phyloP scores from a whole-genome alignment of 441 rosid genomes.

The Syzygium syzygioides region DNA sequence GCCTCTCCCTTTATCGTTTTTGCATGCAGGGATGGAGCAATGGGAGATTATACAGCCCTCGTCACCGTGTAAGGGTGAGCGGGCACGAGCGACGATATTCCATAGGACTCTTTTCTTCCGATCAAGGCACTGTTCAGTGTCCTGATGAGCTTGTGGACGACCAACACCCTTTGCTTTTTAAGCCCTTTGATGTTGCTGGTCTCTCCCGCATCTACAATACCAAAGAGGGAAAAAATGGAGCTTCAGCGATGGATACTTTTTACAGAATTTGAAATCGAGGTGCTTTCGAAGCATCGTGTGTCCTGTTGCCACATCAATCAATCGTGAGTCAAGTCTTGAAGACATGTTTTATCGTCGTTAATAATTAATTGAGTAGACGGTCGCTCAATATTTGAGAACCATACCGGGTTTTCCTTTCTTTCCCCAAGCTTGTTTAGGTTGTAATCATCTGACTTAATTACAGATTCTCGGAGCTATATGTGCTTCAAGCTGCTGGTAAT shows the following conservation, averaged over 20 bases:
- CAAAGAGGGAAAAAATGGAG: not conserved
- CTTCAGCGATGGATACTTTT: not conserved
- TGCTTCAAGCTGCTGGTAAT: not conserved
- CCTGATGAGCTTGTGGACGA: constrained; percentile 19
- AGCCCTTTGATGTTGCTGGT: constrained; percentile 18
- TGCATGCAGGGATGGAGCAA: constrained; percentile 28
- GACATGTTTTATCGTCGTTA: not conserved
- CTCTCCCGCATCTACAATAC: not conserved
- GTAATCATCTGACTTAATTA: not conserved
- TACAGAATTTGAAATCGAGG: not conserved
- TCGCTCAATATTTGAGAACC: not conserved
- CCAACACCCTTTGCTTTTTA: constrained; percentile 16
- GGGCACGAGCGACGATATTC: constrained; percentile 15
- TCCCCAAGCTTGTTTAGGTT: too few relatives aligned
- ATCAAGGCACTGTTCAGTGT: constrained; percentile 2
- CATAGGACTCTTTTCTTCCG: constrained; percentile 11
- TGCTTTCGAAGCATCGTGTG: not conserved
- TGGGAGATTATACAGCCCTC: constrained; percentile 11
- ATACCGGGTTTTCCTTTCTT: not conserved
- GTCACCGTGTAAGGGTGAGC: constrained; percentile 17
- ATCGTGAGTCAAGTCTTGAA: not conserved
- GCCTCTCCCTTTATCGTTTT: not conserved
- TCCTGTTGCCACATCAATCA: not conserved
- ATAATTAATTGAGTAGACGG: not conserved
- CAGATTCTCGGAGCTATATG: not conserved